phyloP scores from a whole-genome alignment of 495 filamentous ascomycete genomes.

The Neurospora cerealis region DNA sequence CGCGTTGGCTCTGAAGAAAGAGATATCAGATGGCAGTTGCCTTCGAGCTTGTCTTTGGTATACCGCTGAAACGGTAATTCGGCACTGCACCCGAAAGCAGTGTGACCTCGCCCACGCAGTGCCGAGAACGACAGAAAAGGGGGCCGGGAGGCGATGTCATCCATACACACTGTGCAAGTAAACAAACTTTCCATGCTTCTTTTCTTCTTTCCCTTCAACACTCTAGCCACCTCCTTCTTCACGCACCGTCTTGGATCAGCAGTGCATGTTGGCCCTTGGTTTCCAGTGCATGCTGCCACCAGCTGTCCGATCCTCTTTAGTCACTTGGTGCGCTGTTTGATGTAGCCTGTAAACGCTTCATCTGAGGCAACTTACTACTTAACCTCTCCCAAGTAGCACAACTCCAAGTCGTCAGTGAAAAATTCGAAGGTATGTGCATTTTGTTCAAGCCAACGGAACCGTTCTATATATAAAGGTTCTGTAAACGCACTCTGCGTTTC shows the following conservation, averaged over 20 bases:
- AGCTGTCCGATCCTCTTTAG: not conserved
- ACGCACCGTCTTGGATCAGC: not conserved
- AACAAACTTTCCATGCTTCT: not conserved
- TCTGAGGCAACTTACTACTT: not conserved
- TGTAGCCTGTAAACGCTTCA: not conserved
- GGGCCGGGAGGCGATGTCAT: not conserved
- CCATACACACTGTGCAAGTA: not conserved
- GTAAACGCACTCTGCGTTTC: not conserved
- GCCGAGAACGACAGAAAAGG: not conserved
- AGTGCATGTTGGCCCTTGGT: not conserved
- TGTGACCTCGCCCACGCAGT: not conserved
- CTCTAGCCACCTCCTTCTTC: not conserved
- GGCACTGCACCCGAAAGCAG: not conserved
- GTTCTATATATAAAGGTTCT: not conserved
- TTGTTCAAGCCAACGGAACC: not conserved
- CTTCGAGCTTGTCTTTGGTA: not conserved
- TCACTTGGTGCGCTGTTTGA: not conserved
- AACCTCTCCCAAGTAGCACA: not conserved
- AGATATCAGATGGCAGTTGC: not conserved
- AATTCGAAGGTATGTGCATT: not conserved
- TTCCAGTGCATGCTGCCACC: not conserved
- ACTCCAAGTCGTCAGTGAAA: not conserved
- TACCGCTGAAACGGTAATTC: not conserved
- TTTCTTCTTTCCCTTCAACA: not conserved
- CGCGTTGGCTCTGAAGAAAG: not conserved